Conservation (phyloP, 139 green algal species). For the Chlamydomonas sphaeroides region DNA sequence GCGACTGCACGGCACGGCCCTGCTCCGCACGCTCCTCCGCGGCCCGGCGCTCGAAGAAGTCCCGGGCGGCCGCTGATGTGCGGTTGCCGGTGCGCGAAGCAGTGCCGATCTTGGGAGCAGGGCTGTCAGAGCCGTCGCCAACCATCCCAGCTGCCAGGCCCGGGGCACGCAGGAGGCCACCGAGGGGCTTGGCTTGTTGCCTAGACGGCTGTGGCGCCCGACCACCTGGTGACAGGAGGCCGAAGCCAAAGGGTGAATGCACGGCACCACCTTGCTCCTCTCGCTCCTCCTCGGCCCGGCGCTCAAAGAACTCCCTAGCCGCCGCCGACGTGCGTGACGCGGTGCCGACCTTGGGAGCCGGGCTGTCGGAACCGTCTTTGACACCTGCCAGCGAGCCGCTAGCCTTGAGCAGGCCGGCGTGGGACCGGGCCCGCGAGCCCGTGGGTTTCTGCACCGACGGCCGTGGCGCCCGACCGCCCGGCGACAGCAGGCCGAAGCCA, state of each 20-base stretch:
- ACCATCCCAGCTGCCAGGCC: too few species aligned
- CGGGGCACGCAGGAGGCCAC: too few species aligned
- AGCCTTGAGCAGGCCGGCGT: too few species aligned
- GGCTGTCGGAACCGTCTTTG: constrained; percentile 27
- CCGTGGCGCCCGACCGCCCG: too few species aligned
- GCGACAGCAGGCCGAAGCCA: constrained; percentile 15
- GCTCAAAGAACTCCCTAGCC: neutral
- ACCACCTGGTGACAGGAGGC: neutral
- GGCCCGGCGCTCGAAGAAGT: neutral
- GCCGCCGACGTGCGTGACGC: neutral
- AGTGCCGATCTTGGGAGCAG: constrained; percentile 22
- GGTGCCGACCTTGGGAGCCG: constrained; percentile 23
- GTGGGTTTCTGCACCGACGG: too few species aligned
- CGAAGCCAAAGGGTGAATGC: constrained; percentile 33
- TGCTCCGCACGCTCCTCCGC: neutral
- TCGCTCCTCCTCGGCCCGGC: neutral
- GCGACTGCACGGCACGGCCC: neutral
- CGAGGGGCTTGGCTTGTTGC: too few species aligned
- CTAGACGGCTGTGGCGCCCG: too few species aligned
- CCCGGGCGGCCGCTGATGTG: neutral
- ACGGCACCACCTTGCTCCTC: neutral
- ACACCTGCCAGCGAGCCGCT: too few species aligned
- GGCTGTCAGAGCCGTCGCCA: constrained; percentile 26
- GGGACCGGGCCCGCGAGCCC: too few species aligned
- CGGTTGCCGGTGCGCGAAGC: constrained; percentile 10